Evolutionary conservation across 2,329 filamentous ascomycete species (phyloP), one percentile per base, ranked within the genome.

Genomic region (Aotearoamyces nothofagi): DNA sequence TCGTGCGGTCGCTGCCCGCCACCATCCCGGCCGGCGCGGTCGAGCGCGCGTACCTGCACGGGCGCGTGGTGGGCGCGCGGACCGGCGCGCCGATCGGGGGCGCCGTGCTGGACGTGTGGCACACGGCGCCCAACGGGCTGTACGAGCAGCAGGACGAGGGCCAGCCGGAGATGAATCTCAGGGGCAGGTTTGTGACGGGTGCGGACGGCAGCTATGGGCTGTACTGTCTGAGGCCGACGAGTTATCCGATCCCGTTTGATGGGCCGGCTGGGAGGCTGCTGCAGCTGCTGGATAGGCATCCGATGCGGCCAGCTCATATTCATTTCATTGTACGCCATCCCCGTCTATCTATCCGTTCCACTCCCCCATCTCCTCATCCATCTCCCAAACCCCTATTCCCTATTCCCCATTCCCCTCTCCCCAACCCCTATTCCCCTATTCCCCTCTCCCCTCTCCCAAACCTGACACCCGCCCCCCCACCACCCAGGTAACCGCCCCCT

Each of bases 71-170:
- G 3, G 66, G 71, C 44, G 61, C 57, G 35, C 46, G 39, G 14
- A 69, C 65, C 2, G 60, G 61, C 35, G 52, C 63, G 44, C 66
- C 67, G 3, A 54, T 73, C 13, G 55, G 55, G 13, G 57, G 60
- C 43, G 77, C 76, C 42, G 70, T 79, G 39, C 69, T 83, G 9
- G 26, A 27, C 13, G 17, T 82, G 58, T 83, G 78, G 78, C 74
- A 83, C 50, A 76, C 78, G 28, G 76, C 68, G 39, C 61, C 73
- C 51, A 82, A 81, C 56, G 77, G 76, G 51, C 72, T 75, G 49
- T 82, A 82, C 60, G 75, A 80, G 47, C 71, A 78, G 62, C 74
- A 79, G 53, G 78, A 82, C 52, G 75, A 74, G 1, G 65, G 73
- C 32, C 76, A 81, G 60, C 54, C 57, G 27, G 68, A 69, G 47